These are phyloP conservation scores for Elongisporangium senticosum DNA, from an alignment of 352 stramenopile genomes.

Conservation along the genomic window DNA sequence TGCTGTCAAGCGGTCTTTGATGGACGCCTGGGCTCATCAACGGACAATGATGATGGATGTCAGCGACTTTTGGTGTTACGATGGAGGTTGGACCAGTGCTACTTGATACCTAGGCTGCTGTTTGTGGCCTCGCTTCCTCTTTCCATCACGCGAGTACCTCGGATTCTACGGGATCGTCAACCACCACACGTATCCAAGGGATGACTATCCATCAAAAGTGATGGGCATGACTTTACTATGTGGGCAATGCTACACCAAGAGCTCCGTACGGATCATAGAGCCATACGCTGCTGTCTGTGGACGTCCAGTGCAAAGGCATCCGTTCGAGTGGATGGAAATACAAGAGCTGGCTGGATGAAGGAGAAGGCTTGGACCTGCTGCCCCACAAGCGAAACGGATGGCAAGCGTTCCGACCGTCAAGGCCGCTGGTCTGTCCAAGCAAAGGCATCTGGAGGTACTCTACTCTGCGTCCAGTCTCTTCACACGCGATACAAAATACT, in stretches of 20 bases:
- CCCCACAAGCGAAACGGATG: not conserved
- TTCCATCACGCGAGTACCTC: too few relatives aligned
- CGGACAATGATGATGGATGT: not conserved
- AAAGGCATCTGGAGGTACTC: conserved; percentile 26
- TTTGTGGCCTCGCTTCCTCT: too few relatives aligned
- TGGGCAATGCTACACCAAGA: too few relatives aligned
- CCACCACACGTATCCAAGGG: too few relatives aligned
- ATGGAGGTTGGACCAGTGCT: too few relatives aligned
- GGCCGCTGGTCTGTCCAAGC: conserved; percentile 15
- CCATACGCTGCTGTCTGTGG: not conserved
- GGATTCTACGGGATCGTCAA: too few relatives aligned
- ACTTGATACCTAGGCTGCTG: not conserved
- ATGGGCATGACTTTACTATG: too few relatives aligned
- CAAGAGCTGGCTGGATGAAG: too few relatives aligned
- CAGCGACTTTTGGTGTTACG: too few relatives aligned
- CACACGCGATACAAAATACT: conserved; percentile 14
- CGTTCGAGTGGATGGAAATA: too few relatives aligned
- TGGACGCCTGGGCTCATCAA: not conserved
- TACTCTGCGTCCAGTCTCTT: conserved; percentile 25
- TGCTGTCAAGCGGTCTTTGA: not conserved
- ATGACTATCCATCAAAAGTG: too few relatives aligned
- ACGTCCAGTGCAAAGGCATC: conserved; percentile 16
- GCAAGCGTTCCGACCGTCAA: conserved; percentile 7
- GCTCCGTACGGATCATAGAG: too few relatives aligned
- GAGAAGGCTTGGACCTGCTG: not conserved